Evolutionary conservation across 2,329 filamentous ascomycete species (phyloP).

Genomic region (Alternaria sp.): DNA sequence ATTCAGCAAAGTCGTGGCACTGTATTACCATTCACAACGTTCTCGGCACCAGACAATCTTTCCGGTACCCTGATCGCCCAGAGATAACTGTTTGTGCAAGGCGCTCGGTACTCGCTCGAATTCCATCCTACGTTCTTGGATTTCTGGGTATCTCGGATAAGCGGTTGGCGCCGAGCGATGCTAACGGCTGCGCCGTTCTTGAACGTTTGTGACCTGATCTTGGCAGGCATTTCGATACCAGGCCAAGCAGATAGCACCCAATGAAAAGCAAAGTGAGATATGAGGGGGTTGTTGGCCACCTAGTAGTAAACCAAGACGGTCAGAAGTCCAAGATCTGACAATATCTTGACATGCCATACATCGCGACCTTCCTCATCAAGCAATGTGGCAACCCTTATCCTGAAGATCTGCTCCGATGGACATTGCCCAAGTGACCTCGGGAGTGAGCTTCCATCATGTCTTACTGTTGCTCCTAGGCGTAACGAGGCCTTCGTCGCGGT

Average conservation of each 20-base stretch:
- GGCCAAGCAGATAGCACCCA: constrained; percentile 7
- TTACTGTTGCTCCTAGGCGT: not conserved
- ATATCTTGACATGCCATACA: constrained; percentile 3
- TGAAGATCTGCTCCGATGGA: not conserved
- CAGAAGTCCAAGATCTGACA: not conserved
- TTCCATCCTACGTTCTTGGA: constrained; percentile 1
- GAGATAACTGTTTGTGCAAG: constrained; percentile 10
- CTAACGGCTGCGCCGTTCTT: constrained; percentile 4
- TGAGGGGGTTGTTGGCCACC: not conserved
- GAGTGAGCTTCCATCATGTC: not conserved
- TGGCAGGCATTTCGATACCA: constrained; percentile 7
- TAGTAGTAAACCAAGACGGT: not conserved
- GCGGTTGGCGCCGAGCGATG: constrained; percentile 26
- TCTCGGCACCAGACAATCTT: constrained; percentile 18
- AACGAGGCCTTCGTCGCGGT: not conserved
- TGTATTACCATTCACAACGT: not conserved
- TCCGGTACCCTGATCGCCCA: constrained; percentile 2
- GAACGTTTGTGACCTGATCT: not conserved
- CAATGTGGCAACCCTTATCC: not conserved
- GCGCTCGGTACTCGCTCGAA: not conserved
- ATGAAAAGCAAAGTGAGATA: not conserved
- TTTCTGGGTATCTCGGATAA: not conserved
- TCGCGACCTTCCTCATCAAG: constrained; percentile 26
- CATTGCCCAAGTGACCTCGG: not conserved
- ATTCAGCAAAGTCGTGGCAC: constrained; percentile 15